A percentile compares a stretch with the other conserved stretches of the same genome.
Conservation (phyloP, 1,284 basidiomycete species). For the Cryptococcus hybrid region DNA sequence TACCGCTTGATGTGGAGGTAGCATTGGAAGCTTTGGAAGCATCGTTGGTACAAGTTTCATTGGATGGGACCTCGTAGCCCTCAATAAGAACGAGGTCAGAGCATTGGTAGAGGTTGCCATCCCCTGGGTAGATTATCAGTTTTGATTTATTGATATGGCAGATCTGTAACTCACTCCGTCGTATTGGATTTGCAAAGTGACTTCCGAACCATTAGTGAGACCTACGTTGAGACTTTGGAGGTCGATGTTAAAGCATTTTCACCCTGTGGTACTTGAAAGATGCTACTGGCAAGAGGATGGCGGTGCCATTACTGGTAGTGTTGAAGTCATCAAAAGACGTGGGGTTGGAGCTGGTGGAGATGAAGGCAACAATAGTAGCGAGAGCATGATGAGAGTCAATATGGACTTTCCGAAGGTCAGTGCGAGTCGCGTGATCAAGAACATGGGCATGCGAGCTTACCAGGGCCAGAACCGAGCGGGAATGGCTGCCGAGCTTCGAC, state of each 20-base stretch:
- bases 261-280: slow-evolving; percentile 59
- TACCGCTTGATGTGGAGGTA: slow-evolving; percentile 7
- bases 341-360: slow-evolving; percentile 61
- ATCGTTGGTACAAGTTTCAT: slow-evolving; percentile 51
- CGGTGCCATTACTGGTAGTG: slow-evolving; percentile 46
- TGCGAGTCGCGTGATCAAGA: slow-evolving; percentile 10
- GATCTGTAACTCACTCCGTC: slow-evolving; percentile 30
- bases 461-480: slow-evolving; percentile 60
- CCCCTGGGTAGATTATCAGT: slow-evolving; percentile 51
- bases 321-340: slow-evolving; percentile 62
- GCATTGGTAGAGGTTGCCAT: slow-evolving; percentile 70
- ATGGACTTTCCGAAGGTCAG: slow-evolving; percentile 16
- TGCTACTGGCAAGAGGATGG: slow-evolving; percentile 50
- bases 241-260: slow-evolving; percentile 62
- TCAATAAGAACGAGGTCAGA: slow-evolving; percentile 66
- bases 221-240: slow-evolving; percentile 53
- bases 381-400: slow-evolving; percentile 37
- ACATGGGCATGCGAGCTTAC: slow-evolving; percentile 41
- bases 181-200: slow-evolving; percentile 38
- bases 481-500: slow-evolving; percentile 59
- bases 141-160: too few species aligned
- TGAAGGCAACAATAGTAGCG: slow-evolving; percentile 52
- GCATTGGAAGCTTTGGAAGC: slow-evolving; percentile 5
- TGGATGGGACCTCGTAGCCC: slow-evolving; percentile 52
- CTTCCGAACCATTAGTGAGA: slow-evolving; percentile 52